These are phyloP conservation scores for Entomortierella chlamydospora DNA, from an alignment of 192 early-diverging fungal genomes.

Conservation along the genomic window DNA sequence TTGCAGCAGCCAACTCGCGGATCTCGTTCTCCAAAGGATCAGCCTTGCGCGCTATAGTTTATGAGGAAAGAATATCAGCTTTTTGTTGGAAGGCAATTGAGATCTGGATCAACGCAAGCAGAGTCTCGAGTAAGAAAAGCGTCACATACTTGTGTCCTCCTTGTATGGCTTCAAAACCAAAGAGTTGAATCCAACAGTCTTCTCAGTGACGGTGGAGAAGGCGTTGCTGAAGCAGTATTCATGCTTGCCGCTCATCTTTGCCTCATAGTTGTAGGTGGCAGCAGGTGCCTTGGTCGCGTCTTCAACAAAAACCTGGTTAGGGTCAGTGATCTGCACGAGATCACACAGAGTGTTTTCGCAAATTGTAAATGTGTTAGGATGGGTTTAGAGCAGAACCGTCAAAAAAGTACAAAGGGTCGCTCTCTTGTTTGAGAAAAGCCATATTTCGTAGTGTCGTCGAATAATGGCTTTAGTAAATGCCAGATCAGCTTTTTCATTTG, in stretches of 20 bases:
- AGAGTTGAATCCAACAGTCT: slow-evolving; percentile 70
- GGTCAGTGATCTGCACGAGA: slow-evolving; percentile 67
- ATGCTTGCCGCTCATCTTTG: slow-evolving; percentile 68
- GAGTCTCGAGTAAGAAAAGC: slow-evolving; percentile 22
- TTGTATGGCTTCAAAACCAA: slow-evolving; percentile 58
- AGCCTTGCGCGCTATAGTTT: slow-evolving; percentile 48
- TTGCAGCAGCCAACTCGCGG: slow-evolving; percentile 67
- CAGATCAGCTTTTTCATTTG: too few relatives aligned
- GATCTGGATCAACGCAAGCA: slow-evolving; percentile 32
- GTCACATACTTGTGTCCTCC: slow-evolving; percentile 47
- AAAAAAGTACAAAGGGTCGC: too few relatives aligned
- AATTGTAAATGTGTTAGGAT: too few relatives aligned
- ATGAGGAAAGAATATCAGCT: too few relatives aligned
- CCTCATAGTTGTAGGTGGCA: slow-evolving; percentile 56
- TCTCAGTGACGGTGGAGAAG: slow-evolving; percentile 69
- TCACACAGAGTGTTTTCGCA: too few relatives aligned
- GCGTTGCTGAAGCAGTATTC: slow-evolving; percentile 85
- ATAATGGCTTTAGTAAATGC: too few relatives aligned
- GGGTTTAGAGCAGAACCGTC: too few relatives aligned
- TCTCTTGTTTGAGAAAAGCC: too few relatives aligned
- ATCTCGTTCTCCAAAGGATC: slow-evolving; percentile 76
- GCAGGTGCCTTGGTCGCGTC: slow-evolving; percentile 49
- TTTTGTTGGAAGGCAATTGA: too few relatives aligned
- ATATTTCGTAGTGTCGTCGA: too few relatives aligned
- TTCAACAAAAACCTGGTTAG: slow-evolving; percentile 47